Conservation (phyloP, 352 stramenopile genomes). For the Hyaloperonospora arabidopsidis region DNA sequence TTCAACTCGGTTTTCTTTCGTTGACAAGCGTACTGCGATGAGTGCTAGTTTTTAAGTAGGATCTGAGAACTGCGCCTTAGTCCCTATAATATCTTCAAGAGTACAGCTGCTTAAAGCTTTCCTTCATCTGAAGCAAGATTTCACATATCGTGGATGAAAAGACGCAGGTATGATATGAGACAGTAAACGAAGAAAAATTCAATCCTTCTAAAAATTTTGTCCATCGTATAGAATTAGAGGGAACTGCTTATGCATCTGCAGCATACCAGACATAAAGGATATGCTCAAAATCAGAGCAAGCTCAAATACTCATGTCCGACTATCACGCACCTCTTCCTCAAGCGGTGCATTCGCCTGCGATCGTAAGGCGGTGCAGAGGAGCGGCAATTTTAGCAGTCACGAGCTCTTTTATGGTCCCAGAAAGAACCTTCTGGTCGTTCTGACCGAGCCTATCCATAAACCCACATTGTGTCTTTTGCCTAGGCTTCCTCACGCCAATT, state of each 20-base stretch:
- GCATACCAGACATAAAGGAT: conserved; percentile 2
- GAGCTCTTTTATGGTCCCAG: conserved; percentile 92
- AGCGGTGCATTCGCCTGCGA: conserved; percentile 93
- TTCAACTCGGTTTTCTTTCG: no score
- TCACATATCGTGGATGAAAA: no score
- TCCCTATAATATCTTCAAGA: no score
- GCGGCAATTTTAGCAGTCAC: conserved; percentile 90
- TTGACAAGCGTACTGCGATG: no score
- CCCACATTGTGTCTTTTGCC: conserved; percentile 62
- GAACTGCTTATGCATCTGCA: conserved; percentile 56
- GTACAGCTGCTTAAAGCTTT: no score
- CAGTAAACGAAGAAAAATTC: no score
- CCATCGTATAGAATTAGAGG: conserved; percentile 35
- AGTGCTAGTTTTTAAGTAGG: no score
- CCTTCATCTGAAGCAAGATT: no score
- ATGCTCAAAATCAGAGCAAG: background rate
- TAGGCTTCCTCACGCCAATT: conserved; percentile 84
- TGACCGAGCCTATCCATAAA: conserved; percentile 93
- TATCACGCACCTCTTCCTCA: conserved; percentile 88
- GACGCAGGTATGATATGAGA: no score
- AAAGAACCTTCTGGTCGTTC: conserved; percentile 88
- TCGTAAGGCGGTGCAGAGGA: conserved; percentile 95
- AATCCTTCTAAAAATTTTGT: no score
- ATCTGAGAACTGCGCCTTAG: no score
- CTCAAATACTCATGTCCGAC: background rate